These are phyloP conservation scores for Hyphopichia wangnamkhiaoensis DNA, from an alignment of 1,139 yeast genomes.

Conservation along the genomic window DNA sequence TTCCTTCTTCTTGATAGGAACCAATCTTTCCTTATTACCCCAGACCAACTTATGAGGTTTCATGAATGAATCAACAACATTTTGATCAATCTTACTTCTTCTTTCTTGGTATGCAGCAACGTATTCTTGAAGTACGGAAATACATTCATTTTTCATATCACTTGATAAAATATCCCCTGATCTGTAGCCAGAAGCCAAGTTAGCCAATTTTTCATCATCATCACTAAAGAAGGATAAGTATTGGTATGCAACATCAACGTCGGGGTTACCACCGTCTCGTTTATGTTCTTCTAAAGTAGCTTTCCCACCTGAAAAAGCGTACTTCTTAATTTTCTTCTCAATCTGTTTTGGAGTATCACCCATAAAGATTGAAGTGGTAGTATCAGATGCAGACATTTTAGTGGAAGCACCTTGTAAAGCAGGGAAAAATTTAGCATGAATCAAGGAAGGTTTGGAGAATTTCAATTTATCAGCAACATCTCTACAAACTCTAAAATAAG, in stretches of 20 bases:
- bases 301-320: slow-evolving; percentile 96
- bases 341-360: slow-evolving; percentile 92
- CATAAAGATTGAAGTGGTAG: slow-evolving; percentile 81
- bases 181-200: slow-evolving; percentile 65
- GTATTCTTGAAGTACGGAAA: slow-evolving; percentile 74
- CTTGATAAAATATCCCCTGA: slow-evolving; percentile 87
- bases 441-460: slow-evolving; percentile 85
- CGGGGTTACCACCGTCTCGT: slow-evolving; percentile 88
- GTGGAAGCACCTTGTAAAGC: slow-evolving; percentile 96
- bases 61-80: slow-evolving; percentile 72
- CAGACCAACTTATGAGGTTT: slow-evolving; percentile 78
- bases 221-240: slow-evolving; percentile 85
- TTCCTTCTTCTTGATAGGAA: slow-evolving; percentile 62
- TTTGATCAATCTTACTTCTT: slow-evolving; percentile 68
- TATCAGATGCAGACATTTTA: slow-evolving; percentile 94
- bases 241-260: slow-evolving; percentile 93
- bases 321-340: slow-evolving; percentile 91
- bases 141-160: slow-evolving; percentile 89
- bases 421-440: slow-evolving; percentile 97
- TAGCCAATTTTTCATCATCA: slow-evolving; percentile 77
- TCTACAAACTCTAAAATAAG: slow-evolving; percentile 95
- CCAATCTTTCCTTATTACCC: slow-evolving; percentile 72
- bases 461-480: slow-evolving; percentile 95
- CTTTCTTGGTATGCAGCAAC: slow-evolving; percentile 80
- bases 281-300: slow-evolving; percentile 89